Evolutionary conservation across 2,329 filamentous ascomycete genomes (phyloP), one percentile per base, ranked within the genome.

Genomic region (Teratosphaeriaceae sp.): DNA sequence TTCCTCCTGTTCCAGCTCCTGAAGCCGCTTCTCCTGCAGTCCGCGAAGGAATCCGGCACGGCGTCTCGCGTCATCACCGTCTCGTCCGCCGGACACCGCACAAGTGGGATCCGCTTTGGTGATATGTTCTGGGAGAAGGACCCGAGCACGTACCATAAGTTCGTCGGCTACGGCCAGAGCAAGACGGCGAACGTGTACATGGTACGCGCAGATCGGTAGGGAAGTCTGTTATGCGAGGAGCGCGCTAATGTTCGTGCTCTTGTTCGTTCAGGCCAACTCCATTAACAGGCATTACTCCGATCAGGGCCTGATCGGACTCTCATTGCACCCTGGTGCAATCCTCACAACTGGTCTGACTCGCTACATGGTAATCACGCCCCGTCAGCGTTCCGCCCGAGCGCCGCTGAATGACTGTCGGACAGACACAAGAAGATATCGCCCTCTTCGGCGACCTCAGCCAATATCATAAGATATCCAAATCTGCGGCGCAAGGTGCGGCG

Each of bases 1-100:
- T 79, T 78, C 59, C 65, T 78, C 0, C 64, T 79, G 12, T 72
- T 75, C 46, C 63, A 73, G 20, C 64, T 76, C 1, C 60, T 79
- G 21, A 70, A 70, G 20, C 56, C 64, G 0, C 53, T 64, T 0
- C 55, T 78, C 11, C 54, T 75, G 0, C 48, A 61, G 0, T 61
- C 62, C 3, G 50, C 65, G 12, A 45, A 48, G 24, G 21, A 40
- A 19, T 35, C 35, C 30, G 41, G 37, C 8, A 38, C 36, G 8
- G 13, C 20, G 3, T 44, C 42, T 30, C 47, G 50, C 26, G 69
- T 77, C 1, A 63, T 78, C 34, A 58, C 60, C 0, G 52, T 76
- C 0, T 63, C 68, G 0, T 71, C 68, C 2, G 51, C 62, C 1
- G 72, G 52, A 1, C 74, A 77, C 47, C 60, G 64, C 5, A 47